Conservation (phyloP, 306 rosid species). For the Crataegus laevigata region DNA sequence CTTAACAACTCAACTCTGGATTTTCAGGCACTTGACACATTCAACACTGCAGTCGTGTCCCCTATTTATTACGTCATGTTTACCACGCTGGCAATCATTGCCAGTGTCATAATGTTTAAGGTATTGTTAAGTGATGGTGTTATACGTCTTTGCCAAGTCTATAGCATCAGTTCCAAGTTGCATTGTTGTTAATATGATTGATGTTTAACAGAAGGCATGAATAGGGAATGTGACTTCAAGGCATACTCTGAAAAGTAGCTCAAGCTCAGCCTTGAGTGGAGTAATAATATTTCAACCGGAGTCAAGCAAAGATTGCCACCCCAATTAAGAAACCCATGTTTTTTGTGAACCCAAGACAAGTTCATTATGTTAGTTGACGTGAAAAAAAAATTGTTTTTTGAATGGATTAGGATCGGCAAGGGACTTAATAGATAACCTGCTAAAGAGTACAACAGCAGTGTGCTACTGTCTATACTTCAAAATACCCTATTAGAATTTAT, state of each 20-base stretch:
- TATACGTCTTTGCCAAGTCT: neutral
- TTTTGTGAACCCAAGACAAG: neutral
- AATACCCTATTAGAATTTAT: neutral
- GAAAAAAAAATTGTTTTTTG: neutral
- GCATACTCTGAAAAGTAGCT: neutral
- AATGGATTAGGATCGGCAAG: neutral
- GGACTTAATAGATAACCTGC: neutral
- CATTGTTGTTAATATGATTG: neutral
- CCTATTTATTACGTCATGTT: constrained; percentile 89
- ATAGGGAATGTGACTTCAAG: neutral
- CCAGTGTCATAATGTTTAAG: constrained; percentile 90
- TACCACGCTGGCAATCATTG: constrained; percentile 69
- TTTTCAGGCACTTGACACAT: constrained; percentile 88
- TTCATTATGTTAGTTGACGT: neutral
- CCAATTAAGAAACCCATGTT: neutral
- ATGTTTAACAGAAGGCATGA: neutral
- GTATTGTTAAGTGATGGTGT: constrained; percentile 26
- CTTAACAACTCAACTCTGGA: constrained; percentile 12
- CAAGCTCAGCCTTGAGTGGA: neutral
- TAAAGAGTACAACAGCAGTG: neutral
- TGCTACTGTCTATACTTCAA: neutral
- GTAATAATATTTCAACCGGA: neutral
- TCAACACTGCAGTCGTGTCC: constrained; percentile 82
- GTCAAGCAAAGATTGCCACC: neutral
- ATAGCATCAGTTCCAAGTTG: neutral